Evolutionary conservation across 2,329 filamentous ascomycete genomes (phyloP).

Genomic region (Beauveria varroae): DNA sequence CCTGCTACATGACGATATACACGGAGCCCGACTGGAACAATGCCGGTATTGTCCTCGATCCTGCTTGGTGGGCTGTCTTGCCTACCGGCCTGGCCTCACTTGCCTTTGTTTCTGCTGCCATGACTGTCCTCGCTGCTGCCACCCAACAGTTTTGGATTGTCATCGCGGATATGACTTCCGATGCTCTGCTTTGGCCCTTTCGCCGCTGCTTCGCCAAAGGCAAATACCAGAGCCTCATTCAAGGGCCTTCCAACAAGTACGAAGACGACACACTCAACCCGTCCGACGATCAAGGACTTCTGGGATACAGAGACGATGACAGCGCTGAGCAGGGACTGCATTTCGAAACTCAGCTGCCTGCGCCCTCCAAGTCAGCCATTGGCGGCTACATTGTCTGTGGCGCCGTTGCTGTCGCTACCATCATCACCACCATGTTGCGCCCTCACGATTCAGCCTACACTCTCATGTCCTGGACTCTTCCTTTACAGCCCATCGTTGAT

Average conservation of each 20-base stretch:
- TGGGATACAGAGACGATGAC: slow-evolving; percentile 2
- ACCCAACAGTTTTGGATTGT: slow-evolving; percentile 9
- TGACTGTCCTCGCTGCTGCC: slow-evolving; percentile 5
- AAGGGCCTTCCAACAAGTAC: background rate
- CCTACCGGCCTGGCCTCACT: slow-evolving; percentile 9
- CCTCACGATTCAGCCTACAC: slow-evolving; percentile 25
- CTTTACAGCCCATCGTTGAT: slow-evolving; percentile 27
- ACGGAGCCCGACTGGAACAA: slow-evolving; percentile 12
- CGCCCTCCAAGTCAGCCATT: slow-evolving; percentile 15
- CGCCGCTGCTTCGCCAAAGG: background rate
- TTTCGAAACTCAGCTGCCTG: slow-evolving; percentile 11
- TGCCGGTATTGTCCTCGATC: slow-evolving; percentile 9
- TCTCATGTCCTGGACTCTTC: slow-evolving; percentile 29
- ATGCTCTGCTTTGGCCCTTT: slow-evolving; percentile 4
- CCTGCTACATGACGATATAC: slow-evolving; percentile 11
- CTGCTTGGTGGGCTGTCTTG: slow-evolving; percentile 11
- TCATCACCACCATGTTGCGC: slow-evolving; percentile 20
- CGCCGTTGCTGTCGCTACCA: slow-evolving; percentile 14
- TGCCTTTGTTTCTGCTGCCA: slow-evolving; percentile 3
- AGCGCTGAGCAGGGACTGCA: slow-evolving; percentile 8
- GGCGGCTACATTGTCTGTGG: slow-evolving; percentile 5
- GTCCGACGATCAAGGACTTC: background rate
- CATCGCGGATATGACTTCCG: slow-evolving; percentile 7
- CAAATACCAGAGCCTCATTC: background rate
- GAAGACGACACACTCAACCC: slow-evolving; percentile 8